Conservation (phyloP, 2,329 filamentous ascomycete genomes). For the Fusarium succisae region DNA sequence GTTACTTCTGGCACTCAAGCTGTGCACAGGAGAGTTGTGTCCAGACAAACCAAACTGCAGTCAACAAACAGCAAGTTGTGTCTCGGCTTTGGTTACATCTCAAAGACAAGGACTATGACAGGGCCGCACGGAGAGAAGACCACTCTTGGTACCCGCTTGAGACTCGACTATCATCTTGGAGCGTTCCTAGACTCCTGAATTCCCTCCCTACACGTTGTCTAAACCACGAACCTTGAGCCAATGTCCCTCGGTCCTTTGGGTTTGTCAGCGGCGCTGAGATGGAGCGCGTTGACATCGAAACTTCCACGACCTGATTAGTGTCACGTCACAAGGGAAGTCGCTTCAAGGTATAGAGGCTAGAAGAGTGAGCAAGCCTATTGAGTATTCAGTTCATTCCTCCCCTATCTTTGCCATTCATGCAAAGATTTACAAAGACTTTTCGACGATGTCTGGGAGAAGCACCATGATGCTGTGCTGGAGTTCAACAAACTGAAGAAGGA, state of each 20-base stretch:
- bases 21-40: not conserved
- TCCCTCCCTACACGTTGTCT: not conserved
- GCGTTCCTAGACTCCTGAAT: fast-evolving
- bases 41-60: not conserved
- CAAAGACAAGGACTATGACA: not conserved
- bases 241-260: fast-evolving
- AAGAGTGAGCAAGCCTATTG: not conserved
- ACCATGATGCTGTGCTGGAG: not conserved
- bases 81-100: not conserved
- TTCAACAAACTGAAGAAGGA: not conserved
- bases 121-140: not conserved
- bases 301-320: not conserved
- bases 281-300: not conserved
- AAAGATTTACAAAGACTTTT: not conserved
- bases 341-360: no score
- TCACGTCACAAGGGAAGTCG: not conserved
- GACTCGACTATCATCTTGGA: fast-evolving
- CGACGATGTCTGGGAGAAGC: not conserved
- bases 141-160: not conserved
- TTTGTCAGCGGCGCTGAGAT: not conserved
- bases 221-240: not conserved
- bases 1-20: not conserved
- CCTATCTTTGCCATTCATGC: not conserved
- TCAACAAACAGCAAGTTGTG: not conserved
- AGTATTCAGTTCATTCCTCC: not conserved